Evolutionary conservation across 75 land plant species (phyloP).

Genomic region (Adiantum capillusveneris): DNA sequence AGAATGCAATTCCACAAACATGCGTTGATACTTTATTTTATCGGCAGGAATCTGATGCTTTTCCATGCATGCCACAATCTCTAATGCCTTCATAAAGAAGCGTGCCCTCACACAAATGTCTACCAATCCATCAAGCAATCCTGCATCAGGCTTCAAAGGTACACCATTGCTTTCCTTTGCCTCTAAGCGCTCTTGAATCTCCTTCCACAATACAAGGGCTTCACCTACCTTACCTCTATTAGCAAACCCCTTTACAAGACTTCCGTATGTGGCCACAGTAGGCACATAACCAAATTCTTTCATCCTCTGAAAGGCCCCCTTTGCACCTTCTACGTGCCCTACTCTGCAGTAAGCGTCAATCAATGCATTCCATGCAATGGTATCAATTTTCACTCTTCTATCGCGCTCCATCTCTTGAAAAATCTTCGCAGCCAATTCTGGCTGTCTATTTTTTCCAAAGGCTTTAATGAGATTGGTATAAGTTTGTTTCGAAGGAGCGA

Average conservation of each 20-base stretch:
- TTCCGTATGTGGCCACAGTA: constrained; percentile 68
- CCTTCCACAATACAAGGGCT: constrained; percentile 82
- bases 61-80: constrained; percentile 96
- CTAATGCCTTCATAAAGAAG: constrained; percentile 76
- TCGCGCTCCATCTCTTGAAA: constrained; percentile 80
- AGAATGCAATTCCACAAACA: constrained; percentile 93
- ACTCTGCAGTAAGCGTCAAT: constrained; percentile 68
- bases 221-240: constrained; percentile 71
- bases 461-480: constrained; percentile 96
- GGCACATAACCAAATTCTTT: constrained; percentile 62
- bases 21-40: constrained; percentile 74
- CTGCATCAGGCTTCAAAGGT: constrained; percentile 65
- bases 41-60: constrained; percentile 67
- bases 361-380: constrained; percentile 81
- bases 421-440: constrained; percentile 63
- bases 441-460: constrained; percentile 67
- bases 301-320: constrained; percentile 50
- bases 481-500: constrained; percentile 74
- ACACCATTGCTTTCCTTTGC: constrained; percentile 20
- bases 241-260: constrained; percentile 71
- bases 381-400: constrained; percentile 62
- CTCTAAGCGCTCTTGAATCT: constrained; percentile 64
- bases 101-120: constrained; percentile 83
- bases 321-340: constrained; percentile 67
- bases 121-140: constrained; percentile 64